Base-by-base conservation (phyloP, 1,139 yeast species). In the Blastobotrys malaysiensis region DNA sequence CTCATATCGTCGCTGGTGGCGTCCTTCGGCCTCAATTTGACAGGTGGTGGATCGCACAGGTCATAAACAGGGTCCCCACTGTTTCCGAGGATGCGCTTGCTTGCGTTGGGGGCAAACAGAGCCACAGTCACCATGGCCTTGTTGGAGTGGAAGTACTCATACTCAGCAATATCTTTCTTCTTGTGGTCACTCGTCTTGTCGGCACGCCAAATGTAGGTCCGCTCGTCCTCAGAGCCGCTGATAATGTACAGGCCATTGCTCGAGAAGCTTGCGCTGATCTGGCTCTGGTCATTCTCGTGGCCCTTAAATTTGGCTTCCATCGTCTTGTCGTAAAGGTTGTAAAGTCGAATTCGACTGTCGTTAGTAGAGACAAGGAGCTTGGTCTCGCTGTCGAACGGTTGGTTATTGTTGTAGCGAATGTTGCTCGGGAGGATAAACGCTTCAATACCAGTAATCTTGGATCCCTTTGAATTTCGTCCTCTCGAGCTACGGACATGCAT, bases 11-110 rank as follows among this genome's bases (percentile, higher is more conserved):
- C 24, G 21, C 46, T 26, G 5, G 21, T 44, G 20, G 46, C 49
- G 39, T 52, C 47, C 9, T 48, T 31, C 20, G 57, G 62, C 48
- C 46, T 48, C 19, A 62, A 52, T 43, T 52, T 50, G 9, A 65
- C 63, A 2, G 69, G 66, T 3, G 68, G 66, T n/a, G 70, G 71
- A 49, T 65, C 70, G 45, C 77, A 74, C 56, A 87, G 68, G 58
- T 88, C 95, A 66, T 78, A 89, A 2, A 90, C 81, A 3, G 87
- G 81, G 65, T 90, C 97, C 64, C 86, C 86, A 1, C 95, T 85
- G 46, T 84, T 73, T 50, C 85, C 84, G 51, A 90, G 69, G 14
- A 86, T 72, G 55, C 80, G 82, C 56, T 80, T 77, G 0, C 97
- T 84, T 2, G 75, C 73, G n/a, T 79, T 73, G 0, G 97, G 97